Evolutionary conservation across 306 rosid genomes (phyloP), one percentile per base, ranked within the genome.

Genomic region (Potentilla sterilis): DNA sequence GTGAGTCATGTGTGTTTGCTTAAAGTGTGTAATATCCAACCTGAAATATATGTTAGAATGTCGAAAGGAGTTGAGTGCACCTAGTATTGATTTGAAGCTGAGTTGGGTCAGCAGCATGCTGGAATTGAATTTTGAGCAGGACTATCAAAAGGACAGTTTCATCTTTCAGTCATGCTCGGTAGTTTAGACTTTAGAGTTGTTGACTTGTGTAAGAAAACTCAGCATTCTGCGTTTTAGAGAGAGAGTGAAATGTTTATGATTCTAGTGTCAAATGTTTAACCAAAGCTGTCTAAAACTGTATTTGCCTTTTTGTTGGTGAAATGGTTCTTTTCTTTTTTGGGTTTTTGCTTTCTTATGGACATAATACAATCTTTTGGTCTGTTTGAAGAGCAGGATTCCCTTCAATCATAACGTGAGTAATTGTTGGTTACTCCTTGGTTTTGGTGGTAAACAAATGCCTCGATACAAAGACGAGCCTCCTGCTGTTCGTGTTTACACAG

Each of bases 401-500:
- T 37, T 48, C 21, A 49, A 32, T 48, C 47, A 51, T 34, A 2
- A 11, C 12, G 4, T 9, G 2, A 54, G 51, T 38, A 14, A 19
- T 43, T 69, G 42, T n/a, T 71, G 54, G 40, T 19, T 71, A 47
- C 38, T 37, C 15, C 11, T 70, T 4, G 0, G 61, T 38, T 12
- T 40, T 55, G n/a, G 52, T 55, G 40, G 67, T 55, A 69, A 58
- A 54, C 12, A 70, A 7, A 91, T 93, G 96, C 87, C 90, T 76
- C 90, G 95, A 58, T 84, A 81, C 80, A 90, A 82, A 70, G 88
- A 92, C 8, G 92, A 91, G 42, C 67, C 87, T 57, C 87, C 88
- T 6, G 96, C 96, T 0, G 83, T 94, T 88, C 88, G 89, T 2
- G 98, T 87, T 68, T 91, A 94, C 86, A 87, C 95, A 0, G 90